Base-by-base conservation (phyloP, 768 basidiomycete species). In the Strobilomyces confusus region DNA sequence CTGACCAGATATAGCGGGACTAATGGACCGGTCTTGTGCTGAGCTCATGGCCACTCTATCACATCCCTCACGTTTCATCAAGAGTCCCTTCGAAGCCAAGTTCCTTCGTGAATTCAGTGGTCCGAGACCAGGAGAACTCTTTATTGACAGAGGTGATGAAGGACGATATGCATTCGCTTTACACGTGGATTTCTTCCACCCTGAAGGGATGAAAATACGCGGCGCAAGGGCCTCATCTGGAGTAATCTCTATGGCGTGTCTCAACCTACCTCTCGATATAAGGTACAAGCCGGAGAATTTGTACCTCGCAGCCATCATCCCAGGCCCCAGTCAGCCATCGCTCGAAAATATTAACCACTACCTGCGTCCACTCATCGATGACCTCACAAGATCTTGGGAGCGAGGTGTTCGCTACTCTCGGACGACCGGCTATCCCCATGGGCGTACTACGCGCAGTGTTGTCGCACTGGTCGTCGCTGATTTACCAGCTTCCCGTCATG, bases 391-490 rank as follows among this genome's bases (percentile, higher is more conserved):
- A 1, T 33, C 57, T 4, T 76, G 73, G 73, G 48, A 68, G 1
- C 26, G 52, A 5, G 74, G 74, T 1, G 53, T 75, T 12, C 54
- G 19, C 1, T 69, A 56, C 17, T 56, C 59, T 0, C 15, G 40
- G 1, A 72, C 68, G 0, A 52, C 51, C 5, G 53, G 49, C 5
- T 47, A 49, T 33, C 50, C 46, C 2, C 1, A n/a, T 5, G 71
- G 73, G 1, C 43, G 62, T 1, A 3, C 57, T 0, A 61, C 70
- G 4, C 34, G 52, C 3, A 64, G 63, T n/a, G 66, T 67, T 0
- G 30, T 77, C 1, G 58, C 70, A 0, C 51, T 58, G 6, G 48
- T 66, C 0, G 55, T 73, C 2, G 73, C 71, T 42, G 75, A 78
- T 49, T 63, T 76, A 15, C 72, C 66, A 1, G 74, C 69, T 1